A percentile compares a stretch with the other conserved stretches of the same genome.
These are phyloP conservation scores for Trichoderma koningii DNA, from an alignment of 2,329 filamentous ascomycete species.

Conservation along the genomic window DNA sequence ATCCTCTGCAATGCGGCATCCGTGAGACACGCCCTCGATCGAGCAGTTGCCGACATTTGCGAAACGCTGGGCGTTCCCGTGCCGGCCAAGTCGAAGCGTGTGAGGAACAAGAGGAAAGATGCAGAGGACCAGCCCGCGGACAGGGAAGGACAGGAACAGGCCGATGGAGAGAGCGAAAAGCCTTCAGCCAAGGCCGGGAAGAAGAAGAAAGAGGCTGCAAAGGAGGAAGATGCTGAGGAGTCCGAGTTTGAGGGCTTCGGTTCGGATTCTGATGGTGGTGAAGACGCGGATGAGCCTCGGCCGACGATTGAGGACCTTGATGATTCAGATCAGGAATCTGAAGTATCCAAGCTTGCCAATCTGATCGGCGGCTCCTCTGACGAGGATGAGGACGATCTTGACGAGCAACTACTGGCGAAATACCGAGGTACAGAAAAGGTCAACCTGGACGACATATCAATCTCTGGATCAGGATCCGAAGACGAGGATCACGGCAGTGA, in stretches of 20 bases:
- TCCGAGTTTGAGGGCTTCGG: conserved; percentile 45
- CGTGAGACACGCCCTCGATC: conserved; percentile 52
- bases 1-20: conserved; percentile 55
- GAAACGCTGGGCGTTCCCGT: conserved; percentile 50
- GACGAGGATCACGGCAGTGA: conserved; percentile 33
- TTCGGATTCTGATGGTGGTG: conserved; percentile 26
- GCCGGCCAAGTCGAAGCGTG: conserved; percentile 45
- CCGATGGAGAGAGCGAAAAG: background rate
- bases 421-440: conserved; percentile 42
- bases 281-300: conserved; percentile 33
- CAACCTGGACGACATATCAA: conserved; percentile 45
- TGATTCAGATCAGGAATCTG: conserved; percentile 40
- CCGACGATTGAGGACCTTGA: conserved; percentile 32
- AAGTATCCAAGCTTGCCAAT: conserved; percentile 47
- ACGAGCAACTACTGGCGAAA: conserved; percentile 38
- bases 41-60: conserved; percentile 54
- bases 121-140: conserved; percentile 38
- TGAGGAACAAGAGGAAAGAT: conserved; percentile 38
- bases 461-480: conserved; percentile 41
- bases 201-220: conserved; percentile 32
- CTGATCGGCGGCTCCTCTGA: conserved; percentile 50
- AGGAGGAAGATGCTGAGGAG: conserved; percentile 40
- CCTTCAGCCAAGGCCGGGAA: conserved; percentile 23
- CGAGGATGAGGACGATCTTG: conserved; percentile 47
- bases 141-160: conserved; percentile 5